Evolutionary conservation across 306 rosid species (phyloP).

Genomic region (Morella rubra): DNA sequence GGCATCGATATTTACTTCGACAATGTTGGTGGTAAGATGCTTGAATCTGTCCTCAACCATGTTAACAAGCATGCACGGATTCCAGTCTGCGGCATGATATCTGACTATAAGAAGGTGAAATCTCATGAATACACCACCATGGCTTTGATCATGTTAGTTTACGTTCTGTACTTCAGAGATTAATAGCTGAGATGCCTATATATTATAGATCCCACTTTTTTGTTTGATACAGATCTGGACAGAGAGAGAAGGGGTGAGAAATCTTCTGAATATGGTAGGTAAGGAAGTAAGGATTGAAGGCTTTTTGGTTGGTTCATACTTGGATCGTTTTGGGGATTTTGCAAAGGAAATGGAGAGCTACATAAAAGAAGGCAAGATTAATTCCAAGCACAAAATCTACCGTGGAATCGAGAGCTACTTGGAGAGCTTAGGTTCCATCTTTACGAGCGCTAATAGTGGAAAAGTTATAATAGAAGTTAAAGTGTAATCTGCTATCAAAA

Average conservation of each 20-base stretch:
- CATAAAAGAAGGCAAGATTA: slow-evolving; percentile 49
- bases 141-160: not conserved
- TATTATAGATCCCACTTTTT: not conserved
- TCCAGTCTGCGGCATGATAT: slow-evolving; percentile 68
- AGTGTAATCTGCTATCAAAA: not conserved
- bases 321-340: slow-evolving; percentile 57
- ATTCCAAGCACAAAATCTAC: slow-evolving; percentile 43
- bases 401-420: slow-evolving; percentile 46
- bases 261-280: slow-evolving; percentile 62
- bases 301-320: slow-evolving; percentile 43
- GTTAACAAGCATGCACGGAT: slow-evolving; percentile 58
- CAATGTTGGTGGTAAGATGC: slow-evolving; percentile 70
- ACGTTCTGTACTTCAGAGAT: not conserved
- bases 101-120: slow-evolving; percentile 54
- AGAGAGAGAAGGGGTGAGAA: slow-evolving; percentile 60
- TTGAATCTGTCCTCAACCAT: slow-evolving; percentile 66
- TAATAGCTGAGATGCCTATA: not conserved
- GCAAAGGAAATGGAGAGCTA: slow-evolving; percentile 50
- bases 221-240: slow-evolving; percentile 50
- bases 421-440: slow-evolving; percentile 49
- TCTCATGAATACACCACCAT: not conserved
- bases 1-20: slow-evolving; percentile 69
- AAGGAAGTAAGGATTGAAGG: slow-evolving; percentile 67
- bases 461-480: slow-evolving; percentile 55
- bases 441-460: slow-evolving; percentile 55